A percentile compares a stretch with the other conserved stretches of the same genome.
These are phyloP conservation scores for Nepenthes alata DNA, from an alignment of 179 eudicot genomes.

Conservation along the genomic window DNA sequence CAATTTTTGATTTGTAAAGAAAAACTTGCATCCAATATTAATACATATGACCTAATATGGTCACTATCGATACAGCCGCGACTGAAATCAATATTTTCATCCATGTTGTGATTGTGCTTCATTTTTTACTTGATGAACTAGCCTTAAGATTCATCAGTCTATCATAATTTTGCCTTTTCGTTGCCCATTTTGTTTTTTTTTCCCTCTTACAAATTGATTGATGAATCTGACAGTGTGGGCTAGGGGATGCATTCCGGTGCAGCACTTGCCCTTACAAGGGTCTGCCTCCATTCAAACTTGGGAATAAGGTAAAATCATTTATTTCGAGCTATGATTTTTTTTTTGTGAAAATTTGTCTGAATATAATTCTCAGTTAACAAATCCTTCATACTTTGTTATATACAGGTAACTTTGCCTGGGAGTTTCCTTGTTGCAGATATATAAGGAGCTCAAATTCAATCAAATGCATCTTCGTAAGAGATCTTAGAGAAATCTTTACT, in stretches of 20 bases:
- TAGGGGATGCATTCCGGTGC: conserved; percentile 97
- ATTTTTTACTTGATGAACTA: too few species aligned
- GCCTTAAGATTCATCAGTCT: too few species aligned
- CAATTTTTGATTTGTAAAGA: neutral
- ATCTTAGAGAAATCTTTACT: too few species aligned
- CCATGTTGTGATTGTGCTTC: too few species aligned
- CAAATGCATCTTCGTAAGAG: too few species aligned
- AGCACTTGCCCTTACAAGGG: conserved; percentile 92
- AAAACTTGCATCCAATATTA: too few species aligned
- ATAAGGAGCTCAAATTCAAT: conserved; percentile 7
- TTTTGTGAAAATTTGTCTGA: neutral
- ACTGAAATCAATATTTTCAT: too few species aligned
- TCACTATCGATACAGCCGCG: too few species aligned
- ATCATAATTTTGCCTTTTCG: too few species aligned
- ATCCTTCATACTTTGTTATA: neutral
- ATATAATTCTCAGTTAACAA: neutral
- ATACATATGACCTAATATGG: too few species aligned
- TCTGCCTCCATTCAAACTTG: conserved; percentile 77
- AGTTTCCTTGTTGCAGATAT: conserved; percentile 66
- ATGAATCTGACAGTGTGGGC: conserved; percentile 57
- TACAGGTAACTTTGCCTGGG: conserved; percentile 54
- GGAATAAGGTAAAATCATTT: conserved; percentile 58
- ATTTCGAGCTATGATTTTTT: neutral
- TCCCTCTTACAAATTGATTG: neutral
- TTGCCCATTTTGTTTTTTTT: neutral